Conservation (phyloP, 2,329 filamentous ascomycete genomes). For the Aspergillus sp. region DNA sequence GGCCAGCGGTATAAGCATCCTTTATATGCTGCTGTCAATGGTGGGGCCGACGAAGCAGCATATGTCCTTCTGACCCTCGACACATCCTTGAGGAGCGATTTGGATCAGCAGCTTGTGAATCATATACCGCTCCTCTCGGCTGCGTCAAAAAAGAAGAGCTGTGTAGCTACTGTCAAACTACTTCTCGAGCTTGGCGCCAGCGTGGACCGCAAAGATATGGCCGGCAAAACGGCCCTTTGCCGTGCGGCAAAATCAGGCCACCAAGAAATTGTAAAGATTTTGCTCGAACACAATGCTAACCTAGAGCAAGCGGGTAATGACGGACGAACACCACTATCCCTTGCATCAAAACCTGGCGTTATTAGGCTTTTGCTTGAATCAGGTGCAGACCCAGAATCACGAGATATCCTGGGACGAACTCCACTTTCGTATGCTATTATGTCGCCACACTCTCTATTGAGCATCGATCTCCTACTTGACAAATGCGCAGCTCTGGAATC, state of each 20-base stretch:
- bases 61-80: not conserved
- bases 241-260: too few species aligned
- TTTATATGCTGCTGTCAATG: slow-evolving; percentile 12
- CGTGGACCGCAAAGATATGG: not conserved
- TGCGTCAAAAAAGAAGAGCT: not conserved
- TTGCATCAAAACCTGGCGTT: too few species aligned
- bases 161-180: not conserved
- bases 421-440: not conserved
- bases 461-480: not conserved
- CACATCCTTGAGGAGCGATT: not conserved
- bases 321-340: too few species aligned
- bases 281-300: too few species aligned
- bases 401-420: not conserved
- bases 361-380: too few species aligned
- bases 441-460: too few species aligned
- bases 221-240: too few species aligned
- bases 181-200: not conserved
- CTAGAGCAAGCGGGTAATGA: too few species aligned
- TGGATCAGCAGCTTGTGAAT: not conserved
- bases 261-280: too few species aligned
- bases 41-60: not conserved
- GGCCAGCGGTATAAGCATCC: slow-evolving; percentile 16
- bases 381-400: not conserved
- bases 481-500: not conserved
- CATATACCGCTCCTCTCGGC: not conserved